These are phyloP conservation scores for Fusarium sp. DNA, from an alignment of 2,329 filamentous ascomycete species.

Conservation along the genomic window DNA sequence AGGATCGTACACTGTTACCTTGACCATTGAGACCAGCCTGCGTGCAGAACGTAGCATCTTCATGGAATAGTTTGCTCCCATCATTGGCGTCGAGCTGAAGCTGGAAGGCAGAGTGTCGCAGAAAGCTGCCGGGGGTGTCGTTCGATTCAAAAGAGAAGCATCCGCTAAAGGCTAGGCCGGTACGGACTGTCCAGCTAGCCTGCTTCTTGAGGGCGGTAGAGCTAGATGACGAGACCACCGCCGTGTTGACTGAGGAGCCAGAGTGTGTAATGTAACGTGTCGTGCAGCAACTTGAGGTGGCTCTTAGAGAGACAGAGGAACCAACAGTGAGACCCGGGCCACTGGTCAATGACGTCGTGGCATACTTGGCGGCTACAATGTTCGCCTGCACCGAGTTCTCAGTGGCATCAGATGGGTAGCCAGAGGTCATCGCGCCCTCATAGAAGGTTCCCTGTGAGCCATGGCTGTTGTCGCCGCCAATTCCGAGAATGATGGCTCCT, in stretches of 20 bases:
- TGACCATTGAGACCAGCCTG: constrained; percentile 15
- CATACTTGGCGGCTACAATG: constrained; percentile 26
- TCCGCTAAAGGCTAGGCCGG: constrained; percentile 21
- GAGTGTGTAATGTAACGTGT: constrained; percentile 16
- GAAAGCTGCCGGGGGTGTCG: constrained; percentile 18
- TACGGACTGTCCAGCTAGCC: constrained; percentile 21
- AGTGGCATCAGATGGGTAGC: constrained; percentile 23
- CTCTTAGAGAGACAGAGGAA: constrained; percentile 19
- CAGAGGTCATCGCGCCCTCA: constrained; percentile 13
- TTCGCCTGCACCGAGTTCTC: constrained; percentile 24
- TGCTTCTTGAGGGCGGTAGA: constrained; percentile 14
- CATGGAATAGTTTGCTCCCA: constrained; percentile 14
- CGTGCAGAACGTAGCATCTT: constrained; percentile 26
- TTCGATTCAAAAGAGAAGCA: constrained; percentile 25
- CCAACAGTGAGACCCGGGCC: constrained; percentile 1
- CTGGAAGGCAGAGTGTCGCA: constrained; percentile 8
- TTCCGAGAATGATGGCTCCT: constrained; percentile 12
- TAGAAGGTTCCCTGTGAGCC: constrained; percentile 23
- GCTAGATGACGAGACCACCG: constrained; percentile 13
- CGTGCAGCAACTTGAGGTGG: constrained; percentile 19
- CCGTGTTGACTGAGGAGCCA: constrained; percentile 14
- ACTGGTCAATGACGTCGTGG: constrained; percentile 9
- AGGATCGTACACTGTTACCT: constrained; percentile 16
- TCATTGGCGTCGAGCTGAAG: not conserved
- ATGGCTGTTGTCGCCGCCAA: constrained; percentile 25